Evolutionary conservation across 768 basidiomycete genomes (phyloP), one percentile per base, ranked within the genome.

Genomic region (Clavulina sp.): DNA sequence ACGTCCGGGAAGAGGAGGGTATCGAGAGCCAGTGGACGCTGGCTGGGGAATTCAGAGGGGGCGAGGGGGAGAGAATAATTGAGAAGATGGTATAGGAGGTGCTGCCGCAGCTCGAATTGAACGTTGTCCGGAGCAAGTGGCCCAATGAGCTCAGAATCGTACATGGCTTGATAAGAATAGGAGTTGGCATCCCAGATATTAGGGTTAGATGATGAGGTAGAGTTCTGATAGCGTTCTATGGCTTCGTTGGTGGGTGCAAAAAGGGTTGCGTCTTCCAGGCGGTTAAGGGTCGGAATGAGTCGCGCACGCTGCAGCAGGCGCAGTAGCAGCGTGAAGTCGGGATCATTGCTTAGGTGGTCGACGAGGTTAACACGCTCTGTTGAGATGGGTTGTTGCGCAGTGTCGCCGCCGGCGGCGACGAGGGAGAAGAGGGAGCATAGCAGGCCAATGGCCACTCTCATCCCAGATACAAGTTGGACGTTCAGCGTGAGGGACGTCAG

Each of bases 171-270:
- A n/a, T 71, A 55, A 34, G 63, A 57, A 48, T 70, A 60, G 29
- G 50, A 9, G 36, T 30, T 54, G 34, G 41, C 61, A 33, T 57
- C 55, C 68, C 69, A 70, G 9, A 69, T 46, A 46, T 26, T 16
- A 13, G 7, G 34, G 9, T 7, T 7, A 54, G 18, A 54, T 23
- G 26, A 60, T 64, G 51, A 56, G 56, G 50, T 58, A 46, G 40
- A 62, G 56, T 51, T 43, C 6, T 34, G 31, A 56, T 78, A 70
- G 26, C 69, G 72, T 56, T 75, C 65, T 57, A 92, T 76, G 31
- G 95, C 95, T 53, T 87, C 80, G 66, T 99, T 92, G 19, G 87
- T 95, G 1, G 95, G 95, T 1, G 95, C 95, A 60, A 96, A 97
- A 44, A 99, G 64, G 26, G 95, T 95, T 62, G 74, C 74, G 36